Base-by-base conservation (phyloP, 129 eudicot genomes). In the Gnaphalium uliginosum region DNA sequence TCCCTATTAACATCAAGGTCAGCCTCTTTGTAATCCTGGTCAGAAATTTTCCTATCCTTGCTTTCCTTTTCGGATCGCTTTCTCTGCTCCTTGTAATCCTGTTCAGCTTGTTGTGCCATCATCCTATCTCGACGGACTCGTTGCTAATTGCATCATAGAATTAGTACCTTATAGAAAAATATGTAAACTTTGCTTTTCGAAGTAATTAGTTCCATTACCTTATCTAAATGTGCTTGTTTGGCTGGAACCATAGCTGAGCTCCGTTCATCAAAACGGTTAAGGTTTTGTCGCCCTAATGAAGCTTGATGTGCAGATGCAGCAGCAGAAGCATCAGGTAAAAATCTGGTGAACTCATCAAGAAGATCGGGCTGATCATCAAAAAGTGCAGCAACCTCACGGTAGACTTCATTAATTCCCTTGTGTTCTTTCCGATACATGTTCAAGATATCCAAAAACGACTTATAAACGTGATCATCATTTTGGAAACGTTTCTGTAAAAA, bases 361-460 rank as follows among this genome's bases (percentile, higher is more conserved):
- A 93, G 85, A 85, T 90, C 98, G 0, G 81, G 81, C 32, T 81
- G 84, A 75, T 76, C 84, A 9, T 81, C 80, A 69, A 81, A 81
- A 69, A 81, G 84, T 32, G 81, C 72, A 23, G 84, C 72, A 61
- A 81, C 84, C 87, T 92, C 97, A 53, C 80, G 93, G 86, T 89
- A 92, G 32, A 92, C 96, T 76, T 92, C 96, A 69, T 74, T 79
- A 65, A 92, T 89, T 57, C 90, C 87, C 88, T 89, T 92, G 71
- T 87, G 96, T 81, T 87, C 96, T 84, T 87, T 87, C 17, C 96
- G 86, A 75, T 92, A 92, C 97, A 92, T 92, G 72, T 92, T 89
- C 84, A 92, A 84, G 79, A 92, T 92, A 79, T 89, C 93, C 76
- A 92, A 81, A 82, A 92, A 92, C 4, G 96, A 89, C 85, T 87